phyloP scores from a whole-genome alignment of 1,139 yeast species.

The Groenewaldozyma sp. region DNA sequence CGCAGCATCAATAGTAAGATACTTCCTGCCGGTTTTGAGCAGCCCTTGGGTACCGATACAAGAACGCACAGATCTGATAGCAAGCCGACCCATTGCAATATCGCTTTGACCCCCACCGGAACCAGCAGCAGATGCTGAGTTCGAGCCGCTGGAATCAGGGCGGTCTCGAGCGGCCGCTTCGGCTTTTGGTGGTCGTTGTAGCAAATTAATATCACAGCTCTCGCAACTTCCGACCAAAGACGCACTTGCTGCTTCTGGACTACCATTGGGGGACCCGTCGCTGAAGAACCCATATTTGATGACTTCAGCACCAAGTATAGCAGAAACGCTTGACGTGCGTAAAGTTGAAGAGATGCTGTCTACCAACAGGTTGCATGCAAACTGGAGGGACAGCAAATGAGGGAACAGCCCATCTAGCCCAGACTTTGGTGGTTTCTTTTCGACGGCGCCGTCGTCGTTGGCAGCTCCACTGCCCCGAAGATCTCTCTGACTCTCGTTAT shows the following conservation, averaged over 20 bases:
- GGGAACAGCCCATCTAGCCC: neutral
- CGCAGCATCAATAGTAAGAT: neutral
- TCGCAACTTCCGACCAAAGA: neutral
- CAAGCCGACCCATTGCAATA: neutral
- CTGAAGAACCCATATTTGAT: neutral
- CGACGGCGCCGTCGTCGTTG: neutral
- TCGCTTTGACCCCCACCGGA: too few species aligned
- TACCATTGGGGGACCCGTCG: neutral
- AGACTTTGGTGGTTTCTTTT: too few species aligned
- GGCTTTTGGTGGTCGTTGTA: neutral
- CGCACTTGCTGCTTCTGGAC: neutral
- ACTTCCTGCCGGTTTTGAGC: neutral
- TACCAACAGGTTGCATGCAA: constrained; percentile 1
- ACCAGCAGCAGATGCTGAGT: neutral
- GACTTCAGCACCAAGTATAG: neutral
- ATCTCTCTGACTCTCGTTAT: too few species aligned
- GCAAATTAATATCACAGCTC: neutral
- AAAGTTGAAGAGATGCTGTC: neutral
- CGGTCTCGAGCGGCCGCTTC: too few species aligned
- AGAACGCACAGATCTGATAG: neutral
- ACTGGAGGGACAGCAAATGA: constrained; percentile 1
- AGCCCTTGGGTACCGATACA: neutral
- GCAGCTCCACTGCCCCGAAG: neutral
- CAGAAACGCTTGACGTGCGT: neutral
- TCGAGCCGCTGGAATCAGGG: too few species aligned